Conservation (phyloP, 2,329 filamentous ascomycete genomes). For the Purpureocillium takamizusanense region DNA sequence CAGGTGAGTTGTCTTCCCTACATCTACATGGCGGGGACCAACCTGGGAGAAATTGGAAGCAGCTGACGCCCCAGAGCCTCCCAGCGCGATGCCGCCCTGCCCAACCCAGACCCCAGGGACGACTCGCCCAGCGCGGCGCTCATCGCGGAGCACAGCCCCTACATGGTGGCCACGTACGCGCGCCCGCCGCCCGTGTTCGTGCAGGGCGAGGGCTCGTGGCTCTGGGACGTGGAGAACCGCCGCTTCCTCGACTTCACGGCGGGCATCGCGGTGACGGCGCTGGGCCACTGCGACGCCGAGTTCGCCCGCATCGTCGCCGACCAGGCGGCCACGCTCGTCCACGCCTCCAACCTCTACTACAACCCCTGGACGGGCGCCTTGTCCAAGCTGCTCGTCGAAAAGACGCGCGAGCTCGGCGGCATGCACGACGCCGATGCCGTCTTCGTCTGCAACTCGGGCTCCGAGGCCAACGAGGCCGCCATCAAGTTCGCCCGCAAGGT, state of each 20-base stretch:
- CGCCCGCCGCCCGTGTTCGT: conserved; percentile 86
- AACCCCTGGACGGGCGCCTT: conserved; percentile 91
- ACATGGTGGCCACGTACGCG: conserved; percentile 93
- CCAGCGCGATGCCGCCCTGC: conserved; percentile 25
- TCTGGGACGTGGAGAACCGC: conserved; percentile 85
- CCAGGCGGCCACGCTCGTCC: conserved; percentile 74
- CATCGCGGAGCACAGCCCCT: conserved; percentile 67
- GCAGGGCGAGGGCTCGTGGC: conserved; percentile 74
- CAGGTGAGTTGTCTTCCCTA: conserved; percentile 16
- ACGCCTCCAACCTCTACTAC: conserved; percentile 94
- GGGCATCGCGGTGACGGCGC: conserved; percentile 87
- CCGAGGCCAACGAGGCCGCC: conserved; percentile 94
- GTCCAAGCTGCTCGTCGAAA: conserved; percentile 74
- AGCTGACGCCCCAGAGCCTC: not conserved
- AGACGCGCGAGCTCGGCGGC: conserved; percentile 67
- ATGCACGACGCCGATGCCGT: conserved; percentile 75
- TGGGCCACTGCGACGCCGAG: conserved; percentile 83
- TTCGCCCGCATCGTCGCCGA: conserved; percentile 67
- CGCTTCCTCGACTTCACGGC: conserved; percentile 92
- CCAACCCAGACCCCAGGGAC: conserved; percentile 63
- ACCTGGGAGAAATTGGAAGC: too few species aligned
- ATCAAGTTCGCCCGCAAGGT: conserved; percentile 95
- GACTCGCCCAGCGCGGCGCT: conserved; percentile 70
- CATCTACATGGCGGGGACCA: too few species aligned
- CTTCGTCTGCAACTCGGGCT: conserved; percentile 94